Percentiles rank a stretch among this genome's conserved stretches.
Evolutionary conservation across 1,139 yeast genomes (phyloP).

Genomic region (Kurtzmaniella quercitrusa): DNA sequence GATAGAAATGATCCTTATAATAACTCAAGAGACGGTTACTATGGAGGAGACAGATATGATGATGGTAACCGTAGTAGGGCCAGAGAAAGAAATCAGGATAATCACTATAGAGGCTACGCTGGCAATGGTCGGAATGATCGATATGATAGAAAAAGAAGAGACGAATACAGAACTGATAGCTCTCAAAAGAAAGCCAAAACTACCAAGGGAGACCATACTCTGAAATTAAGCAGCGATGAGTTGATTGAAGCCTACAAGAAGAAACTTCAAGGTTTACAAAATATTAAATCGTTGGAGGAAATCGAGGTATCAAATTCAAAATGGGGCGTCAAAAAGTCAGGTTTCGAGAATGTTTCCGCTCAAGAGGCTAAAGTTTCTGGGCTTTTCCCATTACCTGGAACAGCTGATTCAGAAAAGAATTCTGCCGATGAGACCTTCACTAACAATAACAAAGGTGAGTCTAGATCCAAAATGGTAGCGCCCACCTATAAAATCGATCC

Average conservation of each 20-base stretch:
- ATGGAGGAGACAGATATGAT: slow-evolving; percentile 11
- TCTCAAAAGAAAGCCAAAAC: neutral
- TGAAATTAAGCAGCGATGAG: slow-evolving; percentile 12
- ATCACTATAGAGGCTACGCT: neutral
- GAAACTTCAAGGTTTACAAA: slow-evolving; percentile 18
- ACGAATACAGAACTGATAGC: neutral
- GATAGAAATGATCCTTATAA: neutral
- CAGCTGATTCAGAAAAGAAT: neutral
- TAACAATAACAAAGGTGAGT: slow-evolving; percentile 37
- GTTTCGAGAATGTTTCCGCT: slow-evolving; percentile 73
- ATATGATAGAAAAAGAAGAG: neutral
- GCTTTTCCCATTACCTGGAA: slow-evolving; percentile 71
- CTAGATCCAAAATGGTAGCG: slow-evolving; percentile 24
- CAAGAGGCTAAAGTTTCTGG: slow-evolving; percentile 83
- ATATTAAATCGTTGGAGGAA: slow-evolving; percentile 23
- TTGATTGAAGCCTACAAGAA: slow-evolving; percentile 18
- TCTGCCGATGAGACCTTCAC: slow-evolving; percentile 27
- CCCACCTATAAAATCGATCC: slow-evolving; percentile 44
- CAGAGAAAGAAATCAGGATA: neutral
- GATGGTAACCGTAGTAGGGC: slow-evolving; percentile 1
- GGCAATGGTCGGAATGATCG: neutral
- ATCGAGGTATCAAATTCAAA: slow-evolving; percentile 44
- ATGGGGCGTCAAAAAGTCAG: slow-evolving; percentile 77
- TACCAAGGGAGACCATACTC: neutral
- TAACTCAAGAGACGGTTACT: slow-evolving; percentile 10